Evolutionary conservation across 2,329 filamentous ascomycete genomes (phyloP).

Genomic region (Thielaviopsis punctulata): DNA sequence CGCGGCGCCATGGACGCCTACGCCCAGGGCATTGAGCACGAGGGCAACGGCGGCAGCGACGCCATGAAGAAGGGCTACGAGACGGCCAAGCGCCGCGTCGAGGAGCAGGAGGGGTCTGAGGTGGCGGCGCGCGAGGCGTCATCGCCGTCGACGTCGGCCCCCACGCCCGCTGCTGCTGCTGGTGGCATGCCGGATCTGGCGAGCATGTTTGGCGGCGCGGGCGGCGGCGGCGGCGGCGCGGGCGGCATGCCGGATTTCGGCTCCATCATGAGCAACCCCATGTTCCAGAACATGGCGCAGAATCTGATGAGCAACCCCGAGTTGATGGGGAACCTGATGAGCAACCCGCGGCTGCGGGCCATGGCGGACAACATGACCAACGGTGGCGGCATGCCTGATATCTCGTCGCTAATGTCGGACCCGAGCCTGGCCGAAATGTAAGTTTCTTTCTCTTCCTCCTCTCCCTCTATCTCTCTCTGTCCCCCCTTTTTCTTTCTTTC

Average conservation of each 20-base stretch:
- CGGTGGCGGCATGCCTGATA: conserved; percentile 72
- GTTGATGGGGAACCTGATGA: conserved; percentile 82
- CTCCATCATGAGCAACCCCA: conserved; percentile 89
- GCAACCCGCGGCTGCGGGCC: conserved; percentile 71
- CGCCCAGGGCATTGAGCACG: conserved; percentile 76
- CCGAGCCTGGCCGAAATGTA: conserved; percentile 85
- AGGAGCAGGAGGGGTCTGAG: conserved; percentile 47
- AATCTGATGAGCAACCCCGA: conserved; percentile 95
- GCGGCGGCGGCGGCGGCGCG: conserved; percentile 41
- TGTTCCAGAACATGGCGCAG: conserved; percentile 95
- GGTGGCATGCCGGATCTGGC: conserved; percentile 59
- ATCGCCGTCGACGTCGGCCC: conserved; percentile 15
- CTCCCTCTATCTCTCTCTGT: not conserved
- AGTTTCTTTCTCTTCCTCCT: conserved; percentile 25
- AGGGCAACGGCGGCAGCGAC: conserved; percentile 85
- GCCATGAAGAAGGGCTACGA: conserved; percentile 96
- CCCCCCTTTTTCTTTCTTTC: not conserved
- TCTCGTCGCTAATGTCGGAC: conserved; percentile 75
- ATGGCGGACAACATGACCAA: conserved; percentile 68
- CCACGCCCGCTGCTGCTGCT: conserved; percentile 15
- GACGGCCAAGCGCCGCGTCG: conserved; percentile 75
- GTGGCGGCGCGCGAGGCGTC: conserved; percentile 16
- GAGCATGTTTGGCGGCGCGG: conserved; percentile 51
- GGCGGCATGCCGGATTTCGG: conserved; percentile 79
- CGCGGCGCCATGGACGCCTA: conserved; percentile 92